phyloP scores from a whole-genome alignment of 106 monocot genomes.

The Hemerocallis citrina region DNA sequence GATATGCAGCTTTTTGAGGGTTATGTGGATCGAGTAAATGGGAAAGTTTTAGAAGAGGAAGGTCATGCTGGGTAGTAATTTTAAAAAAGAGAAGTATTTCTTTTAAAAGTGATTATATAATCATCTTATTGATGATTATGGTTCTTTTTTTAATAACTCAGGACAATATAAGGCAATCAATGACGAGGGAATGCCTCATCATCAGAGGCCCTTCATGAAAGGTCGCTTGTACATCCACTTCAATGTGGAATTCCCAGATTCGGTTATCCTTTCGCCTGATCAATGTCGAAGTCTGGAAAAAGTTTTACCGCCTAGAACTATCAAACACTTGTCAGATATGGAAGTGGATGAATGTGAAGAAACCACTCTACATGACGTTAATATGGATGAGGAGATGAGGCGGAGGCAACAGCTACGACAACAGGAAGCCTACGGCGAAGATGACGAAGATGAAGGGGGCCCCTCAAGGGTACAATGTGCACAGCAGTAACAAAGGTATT shows the following conservation, averaged over 20 bases:
- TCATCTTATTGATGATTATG: not conserved
- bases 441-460: slow-evolving; percentile 48
- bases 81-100: no score
- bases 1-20: no score
- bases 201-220: slow-evolving; percentile 72
- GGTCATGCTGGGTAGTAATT: no score
- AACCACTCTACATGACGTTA: slow-evolving; percentile 65
- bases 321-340: slow-evolving; percentile 50
- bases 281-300: slow-evolving; percentile 58
- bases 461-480: slow-evolving; percentile 69
- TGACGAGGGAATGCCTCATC: slow-evolving; percentile 77
- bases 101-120: no score
- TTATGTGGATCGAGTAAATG: no score
- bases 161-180: slow-evolving; percentile 82
- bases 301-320: slow-evolving; percentile 36
- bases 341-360: slow-evolving; percentile 83
- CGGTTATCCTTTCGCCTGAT: slow-evolving; percentile 19
- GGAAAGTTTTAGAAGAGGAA: no score
- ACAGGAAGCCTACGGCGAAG: slow-evolving; percentile 74
- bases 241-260: slow-evolving; percentile 71
- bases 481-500: slow-evolving; percentile 46
- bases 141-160: slow-evolving; percentile 6
- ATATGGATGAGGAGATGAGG: slow-evolving; percentile 79
- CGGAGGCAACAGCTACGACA: slow-evolving; percentile 47
- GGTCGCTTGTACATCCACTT: slow-evolving; percentile 84